Evolutionary conservation across 768 basidiomycete species (phyloP).

Genomic region (Termitomyces sp.): DNA sequence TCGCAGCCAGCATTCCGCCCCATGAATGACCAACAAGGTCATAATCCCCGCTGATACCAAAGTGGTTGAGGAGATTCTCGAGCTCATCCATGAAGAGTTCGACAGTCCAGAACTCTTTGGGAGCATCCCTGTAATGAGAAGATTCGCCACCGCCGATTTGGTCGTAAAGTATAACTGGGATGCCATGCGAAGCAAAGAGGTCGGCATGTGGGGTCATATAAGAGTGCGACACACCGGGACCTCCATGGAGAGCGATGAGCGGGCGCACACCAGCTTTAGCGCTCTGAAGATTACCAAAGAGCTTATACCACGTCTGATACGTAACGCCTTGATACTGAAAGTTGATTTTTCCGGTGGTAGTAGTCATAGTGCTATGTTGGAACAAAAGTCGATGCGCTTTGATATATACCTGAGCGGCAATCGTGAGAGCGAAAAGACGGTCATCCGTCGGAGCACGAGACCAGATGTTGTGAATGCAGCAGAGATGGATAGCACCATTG

Average conservation of each 20-base stretch:
- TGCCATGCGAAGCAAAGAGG: constrained; percentile 24
- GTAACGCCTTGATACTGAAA: constrained; percentile 14
- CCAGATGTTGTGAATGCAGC: background rate
- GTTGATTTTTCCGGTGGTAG: constrained; percentile 13
- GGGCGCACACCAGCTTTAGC: constrained; percentile 22
- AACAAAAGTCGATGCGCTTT: background rate
- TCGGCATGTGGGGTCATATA: constrained; percentile 33
- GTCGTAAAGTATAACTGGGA: constrained; percentile 49
- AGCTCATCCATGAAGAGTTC: constrained; percentile 56
- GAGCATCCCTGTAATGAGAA: constrained; percentile 37
- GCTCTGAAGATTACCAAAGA: constrained; percentile 11
- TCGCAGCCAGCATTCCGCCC: constrained; percentile 51
- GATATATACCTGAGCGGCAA: background rate
- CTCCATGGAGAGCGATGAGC: constrained; percentile 42
- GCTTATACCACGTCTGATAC: constrained; percentile 18
- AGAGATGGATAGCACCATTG: background rate
- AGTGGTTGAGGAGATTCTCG: constrained; percentile 40
- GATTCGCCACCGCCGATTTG: constrained; percentile 46
- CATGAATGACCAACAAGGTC: constrained; percentile 54
- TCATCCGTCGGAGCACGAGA: background rate
- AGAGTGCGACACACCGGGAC: constrained; percentile 38
- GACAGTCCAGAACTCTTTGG: constrained; percentile 32
- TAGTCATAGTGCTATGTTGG: background rate
- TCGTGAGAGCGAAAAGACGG: background rate
- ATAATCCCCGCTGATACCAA: constrained; percentile 38